phyloP scores from a whole-genome alignment of 2,329 filamentous ascomycete species.

The Raffaelea ambrosiae region DNA sequence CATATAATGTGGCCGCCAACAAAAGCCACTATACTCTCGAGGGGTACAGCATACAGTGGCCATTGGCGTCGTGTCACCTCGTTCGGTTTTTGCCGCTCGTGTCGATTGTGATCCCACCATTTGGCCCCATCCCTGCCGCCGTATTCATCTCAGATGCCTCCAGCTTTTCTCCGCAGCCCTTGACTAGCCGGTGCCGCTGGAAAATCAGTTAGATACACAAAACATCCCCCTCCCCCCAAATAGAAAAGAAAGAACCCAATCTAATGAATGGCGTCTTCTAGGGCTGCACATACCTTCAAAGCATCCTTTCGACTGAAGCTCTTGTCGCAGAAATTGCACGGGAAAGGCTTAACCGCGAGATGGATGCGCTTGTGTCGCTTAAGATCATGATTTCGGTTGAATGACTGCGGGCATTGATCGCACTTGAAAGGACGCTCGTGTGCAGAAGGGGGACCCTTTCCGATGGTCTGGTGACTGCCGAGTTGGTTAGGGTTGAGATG shows the following conservation, averaged over 20 bases:
- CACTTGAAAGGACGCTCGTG: conserved; percentile 91
- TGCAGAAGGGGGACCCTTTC: conserved; percentile 33
- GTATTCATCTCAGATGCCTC: background rate
- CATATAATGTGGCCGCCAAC: too few relatives aligned
- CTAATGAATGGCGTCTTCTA: too few relatives aligned
- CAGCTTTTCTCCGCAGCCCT: conserved; percentile 45
- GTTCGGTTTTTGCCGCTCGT: background rate
- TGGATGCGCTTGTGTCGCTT: conserved; percentile 96
- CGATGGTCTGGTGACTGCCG: conserved; percentile 22
- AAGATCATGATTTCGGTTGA: conserved; percentile 92
- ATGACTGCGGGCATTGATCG: conserved; percentile 83
- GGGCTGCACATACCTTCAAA: conserved; percentile 80
- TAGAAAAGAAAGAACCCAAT: conserved; percentile 1
- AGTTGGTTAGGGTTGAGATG: conserved; percentile 19
- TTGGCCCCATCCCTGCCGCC: background rate
- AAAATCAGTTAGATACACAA: conserved; percentile 6
- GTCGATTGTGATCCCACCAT: background rate
- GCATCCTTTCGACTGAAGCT: conserved; percentile 96
- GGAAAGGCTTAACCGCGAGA: conserved; percentile 89
- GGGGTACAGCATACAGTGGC: too few relatives aligned
- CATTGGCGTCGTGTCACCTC: background rate
- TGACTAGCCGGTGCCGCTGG: conserved; percentile 55
- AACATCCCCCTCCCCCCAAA: too few relatives aligned
- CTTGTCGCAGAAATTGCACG: conserved; percentile 86
- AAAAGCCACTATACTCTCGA: too few relatives aligned